A percentile compares a stretch with the other conserved stretches of the same genome.
Conservation (phyloP, 345 rosid genomes). For the Dimocarpus longan region DNA sequence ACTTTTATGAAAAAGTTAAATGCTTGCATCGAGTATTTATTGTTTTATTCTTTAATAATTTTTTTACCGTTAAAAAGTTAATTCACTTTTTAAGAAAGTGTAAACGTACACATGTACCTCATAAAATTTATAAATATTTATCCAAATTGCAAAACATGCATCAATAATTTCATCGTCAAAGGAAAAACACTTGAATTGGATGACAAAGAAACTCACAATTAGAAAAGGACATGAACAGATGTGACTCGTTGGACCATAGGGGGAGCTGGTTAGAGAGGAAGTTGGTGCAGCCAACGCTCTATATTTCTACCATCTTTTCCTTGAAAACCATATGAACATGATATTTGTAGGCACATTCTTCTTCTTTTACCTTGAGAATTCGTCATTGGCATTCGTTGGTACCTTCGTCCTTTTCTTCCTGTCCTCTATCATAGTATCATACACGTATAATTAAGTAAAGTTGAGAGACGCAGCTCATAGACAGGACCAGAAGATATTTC, state of each 20-base stretch:
- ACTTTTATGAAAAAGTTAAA: too few species aligned
- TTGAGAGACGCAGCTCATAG: not conserved
- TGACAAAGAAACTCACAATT: constrained; percentile 8
- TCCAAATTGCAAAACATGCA: not conserved
- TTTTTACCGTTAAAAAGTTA: too few species aligned
- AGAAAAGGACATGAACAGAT: constrained; percentile 24
- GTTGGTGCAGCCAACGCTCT: constrained; percentile 49
- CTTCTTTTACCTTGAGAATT: constrained; percentile 17
- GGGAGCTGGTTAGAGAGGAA: constrained; percentile 47
- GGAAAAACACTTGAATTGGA: not conserved
- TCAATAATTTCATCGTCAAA: not conserved
- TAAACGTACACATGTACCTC: too few species aligned
- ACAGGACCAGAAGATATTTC: not conserved
- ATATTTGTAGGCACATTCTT: not conserved
- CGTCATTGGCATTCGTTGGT: constrained; percentile 25
- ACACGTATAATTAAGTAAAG: too few species aligned
- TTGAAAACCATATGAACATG: constrained; percentile 10
- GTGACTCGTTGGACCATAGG: constrained; percentile 37
- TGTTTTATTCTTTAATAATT: too few species aligned
- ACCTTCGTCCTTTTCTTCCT: constrained; percentile 29
- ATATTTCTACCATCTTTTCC: constrained; percentile 30
- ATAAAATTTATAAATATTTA: too few species aligned
- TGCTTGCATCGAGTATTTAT: too few species aligned
- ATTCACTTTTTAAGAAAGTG: too few species aligned
- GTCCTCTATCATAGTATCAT: not conserved